Base-by-base conservation (phyloP, 306 rosid genomes). In the Rosa lucieae region DNA sequence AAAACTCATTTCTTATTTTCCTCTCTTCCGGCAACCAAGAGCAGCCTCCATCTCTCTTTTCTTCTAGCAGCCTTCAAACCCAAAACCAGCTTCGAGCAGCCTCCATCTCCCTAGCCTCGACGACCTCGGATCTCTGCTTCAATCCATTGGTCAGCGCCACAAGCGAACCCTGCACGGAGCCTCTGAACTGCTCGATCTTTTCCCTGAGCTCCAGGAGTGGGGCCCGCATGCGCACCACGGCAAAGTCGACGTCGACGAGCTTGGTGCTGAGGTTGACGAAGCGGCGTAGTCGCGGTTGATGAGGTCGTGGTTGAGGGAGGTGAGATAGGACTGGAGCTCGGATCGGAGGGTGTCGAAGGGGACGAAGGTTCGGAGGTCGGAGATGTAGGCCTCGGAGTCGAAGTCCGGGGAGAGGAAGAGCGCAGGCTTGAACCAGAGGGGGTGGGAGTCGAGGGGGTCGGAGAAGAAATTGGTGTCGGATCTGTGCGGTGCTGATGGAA, bases 211-310 rank as follows among this genome's bases (percentile, higher is more conserved):
- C 99, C 18, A 93, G 84, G 10, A 96, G 82, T 58, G 98, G 99
- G 1, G 94, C 99, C 17, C 99, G 93, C 98, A 96, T 96, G 6
- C 99, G 87, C 55, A 96, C 97, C n/a, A 96, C 97, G 1, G 92
- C 94, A 13, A 97, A 84, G 55, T 93, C 98, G 0, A 96, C 98
- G 43, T 96, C 99, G 73, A 96, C 98, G n/a, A 96, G 98, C 77
- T 96, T 93, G 70, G 99, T 96, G 77, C 97, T 93, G 65, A 93
- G 93, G 84, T 96, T 96, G 37, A 96, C 97, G 65, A 93, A 96
- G 86, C 99, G 7, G 90, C 89, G 77, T 96, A 96, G 82, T 93
- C 99, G 58, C 98, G 99, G 90, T 96, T 96, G 80, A 96, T 96
- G 78, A 96, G 92, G 83, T 96, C 98, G 81, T 91, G 96, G 77